These are phyloP conservation scores for Erythrobasidium hasegawianum DNA, from an alignment of 1,284 basidiomycete species.

Conservation along the genomic window DNA sequence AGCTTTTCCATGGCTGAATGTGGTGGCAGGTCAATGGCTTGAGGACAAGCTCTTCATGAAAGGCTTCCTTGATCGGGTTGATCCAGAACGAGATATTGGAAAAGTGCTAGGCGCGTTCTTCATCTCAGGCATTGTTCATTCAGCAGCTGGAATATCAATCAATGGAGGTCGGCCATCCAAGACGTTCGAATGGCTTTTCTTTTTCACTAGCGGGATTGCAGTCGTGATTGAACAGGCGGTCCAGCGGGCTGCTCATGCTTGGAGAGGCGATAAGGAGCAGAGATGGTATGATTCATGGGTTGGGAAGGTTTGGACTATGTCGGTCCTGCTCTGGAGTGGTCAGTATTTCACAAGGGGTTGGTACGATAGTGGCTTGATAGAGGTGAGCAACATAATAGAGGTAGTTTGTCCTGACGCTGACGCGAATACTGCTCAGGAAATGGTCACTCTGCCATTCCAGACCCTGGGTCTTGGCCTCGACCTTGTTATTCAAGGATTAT, in stretches of 20 bases:
- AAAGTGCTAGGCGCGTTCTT: constrained; percentile 31
- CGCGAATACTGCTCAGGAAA: too few species aligned
- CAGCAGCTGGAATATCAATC: constrained; percentile 28
- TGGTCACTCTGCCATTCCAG: constrained; percentile 27
- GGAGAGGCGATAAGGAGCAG: neutral
- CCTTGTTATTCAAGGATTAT: neutral
- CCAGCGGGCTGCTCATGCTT: neutral
- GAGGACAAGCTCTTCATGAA: constrained; percentile 1
- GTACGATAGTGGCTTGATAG: constrained; percentile 28
- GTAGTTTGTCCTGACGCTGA: too few species aligned
- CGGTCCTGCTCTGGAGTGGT: constrained; percentile 26
- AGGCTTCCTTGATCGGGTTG: neutral
- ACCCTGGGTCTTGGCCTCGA: neutral
- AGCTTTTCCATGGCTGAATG: neutral
- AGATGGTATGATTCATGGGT: constrained; percentile 31
- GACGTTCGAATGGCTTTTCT: constrained; percentile 35
- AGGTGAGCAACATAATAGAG: too few species aligned
- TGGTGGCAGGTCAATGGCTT: constrained; percentile 23
- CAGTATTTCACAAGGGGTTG: constrained; percentile 32
- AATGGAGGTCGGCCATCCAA: constrained; percentile 25
- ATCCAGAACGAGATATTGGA: constrained; percentile 14
- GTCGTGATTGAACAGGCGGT: constrained; percentile 25
- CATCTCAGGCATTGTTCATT: constrained; percentile 28
- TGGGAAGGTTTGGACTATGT: constrained; percentile 25
- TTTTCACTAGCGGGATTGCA: constrained; percentile 24